Base-by-base conservation (phyloP, 116 monocot species). In the Phalaenopsis hybrid region DNA sequence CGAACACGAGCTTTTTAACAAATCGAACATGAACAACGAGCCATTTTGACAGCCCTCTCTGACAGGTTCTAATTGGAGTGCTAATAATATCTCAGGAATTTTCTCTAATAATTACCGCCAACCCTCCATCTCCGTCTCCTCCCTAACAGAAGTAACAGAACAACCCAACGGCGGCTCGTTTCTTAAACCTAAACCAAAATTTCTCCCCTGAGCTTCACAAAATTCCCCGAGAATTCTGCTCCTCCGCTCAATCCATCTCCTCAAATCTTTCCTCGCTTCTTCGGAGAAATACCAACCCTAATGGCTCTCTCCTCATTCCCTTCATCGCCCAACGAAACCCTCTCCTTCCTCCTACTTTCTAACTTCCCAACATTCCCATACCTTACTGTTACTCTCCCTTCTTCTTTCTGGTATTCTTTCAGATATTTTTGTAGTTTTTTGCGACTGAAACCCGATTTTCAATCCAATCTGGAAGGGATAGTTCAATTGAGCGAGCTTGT, bases 241-340 rank as follows among this genome's bases (percentile, higher is more conserved):
- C 75, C 45, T 44, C 75, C 44, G 28, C 75, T 75, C 75, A 75
- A 44, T 17, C 20, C 70, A 44, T 45, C 1, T 20, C 43, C 44
- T 75, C 43, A 45, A n/a, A 75, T 75, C 18, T n/a, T 75, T 20
- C 34, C n/a, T 4, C 34, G 3, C 70, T 70, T 70, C 28, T 70
- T 70, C 34, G 34, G 75, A 75, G 44, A 75, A 75, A 6, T 43
- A n/a, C 4, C 12, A 33, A 37, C 17, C 33, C 70, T 34, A 15
- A 72, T 72, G 28, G 9, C 75, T 77, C 21, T 50, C 77, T 77
- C n/a, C 10, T 51, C 43, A 18, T 77, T 77, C 51, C 77, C 50
- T 23, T 50, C 28, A 2, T 28, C 77, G 4, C 25, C 11, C 77
- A 45, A 0, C 46, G 48, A 77, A n/a, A 51, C 44, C 25, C 1